Evolutionary conservation across 805 yeast genomes (phyloP), one percentile per base, ranked within the genome.

Genomic region (Teunomyces lycoperdinae): DNA sequence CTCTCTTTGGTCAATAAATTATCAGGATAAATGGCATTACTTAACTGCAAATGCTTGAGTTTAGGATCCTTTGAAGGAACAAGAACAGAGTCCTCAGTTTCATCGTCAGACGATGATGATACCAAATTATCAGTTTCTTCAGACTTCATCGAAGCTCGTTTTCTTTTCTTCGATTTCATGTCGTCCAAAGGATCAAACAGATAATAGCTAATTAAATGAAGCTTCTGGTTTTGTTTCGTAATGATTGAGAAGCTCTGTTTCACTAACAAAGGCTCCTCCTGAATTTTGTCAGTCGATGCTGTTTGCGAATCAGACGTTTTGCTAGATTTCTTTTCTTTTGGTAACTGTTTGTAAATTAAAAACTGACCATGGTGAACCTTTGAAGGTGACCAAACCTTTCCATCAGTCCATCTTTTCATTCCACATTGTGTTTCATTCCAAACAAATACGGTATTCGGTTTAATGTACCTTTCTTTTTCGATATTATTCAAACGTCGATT

Each of bases 321-420:
- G 30, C 26, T 24, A 24, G 41, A 13, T 14, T 38, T 38, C 26
- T 38, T 38, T 8, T 44, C 45, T 29, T 42, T 48, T 2, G 44
- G 36, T 72, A 83, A 76, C 59, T 85, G 89, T 45, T 79, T 75
- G 62, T 84, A 84, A 3, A 80, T 77, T 17, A 56, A 43, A 32
- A 56, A 56, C 20, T 54, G 56, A 2, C 55, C 55, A 34, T 48
- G 43, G 35, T 60, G 58, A 1, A 86, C 89, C 49, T 89, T 73
- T 0, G 87, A 80, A 2, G 90, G 87, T 49, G 81, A 74, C 91
- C 92, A 85, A 30, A 77, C 73, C 52, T 78, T 77, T 14, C 91
- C 89, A 58, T 85, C 92, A 1, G 91, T 85, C 91, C 92, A 85
- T 27, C 91, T 67, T 52, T 81, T 77, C 82, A 86, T 84, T 13